Base-by-base conservation (phyloP, 805 yeast genomes). In the Teunomyces funiuensis region DNA sequence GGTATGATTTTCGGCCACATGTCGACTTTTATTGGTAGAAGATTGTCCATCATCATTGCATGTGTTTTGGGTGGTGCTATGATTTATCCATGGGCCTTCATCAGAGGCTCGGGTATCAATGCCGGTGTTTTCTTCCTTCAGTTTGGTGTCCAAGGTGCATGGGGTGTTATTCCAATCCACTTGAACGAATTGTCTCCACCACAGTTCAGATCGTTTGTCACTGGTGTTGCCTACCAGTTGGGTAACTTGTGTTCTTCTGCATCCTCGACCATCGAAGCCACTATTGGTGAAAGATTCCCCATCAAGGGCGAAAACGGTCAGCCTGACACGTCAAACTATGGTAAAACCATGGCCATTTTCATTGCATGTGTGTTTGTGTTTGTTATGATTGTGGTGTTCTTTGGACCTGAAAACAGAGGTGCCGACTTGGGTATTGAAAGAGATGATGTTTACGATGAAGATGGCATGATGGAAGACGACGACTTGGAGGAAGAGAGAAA, bases 211-310 rank as follows among this genome's bases (percentile, higher is more conserved):
- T 71, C 86, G 6, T 78, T 82, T 45, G 77, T 80, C 39, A 74
- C 77, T 31, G 88, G 88, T 56, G 71, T 74, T 25, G 69, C 83
- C 16, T 82, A 82, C 57, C 87, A 82, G 58, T 65, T 82, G 50
- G 88, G 88, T 66, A 82, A 82, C 62, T 68, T 82, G 54, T 80
- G 80, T 16, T 76, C 83, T 1, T 76, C 83, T 28, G 85, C 86
- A 3, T 76, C 83, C 1, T 77, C 85, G 0, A 82, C 87, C n/a
- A 82, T 82, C 47, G 85, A 82, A 61, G 64, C 82, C 22, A 77
- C 79, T 15, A 73, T 82, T 47, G 86, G 86, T 44, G 77, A 74
- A 48, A 48, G 66, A 28, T 81, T 79, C 66, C 57, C 61, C 8
- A 49, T 61, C 13, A 4, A 26, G 29, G 49, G 43, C 11, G 45